phyloP scores from a whole-genome alignment of 2,329 filamentous ascomycete species.

The Ascochyta lentis region DNA sequence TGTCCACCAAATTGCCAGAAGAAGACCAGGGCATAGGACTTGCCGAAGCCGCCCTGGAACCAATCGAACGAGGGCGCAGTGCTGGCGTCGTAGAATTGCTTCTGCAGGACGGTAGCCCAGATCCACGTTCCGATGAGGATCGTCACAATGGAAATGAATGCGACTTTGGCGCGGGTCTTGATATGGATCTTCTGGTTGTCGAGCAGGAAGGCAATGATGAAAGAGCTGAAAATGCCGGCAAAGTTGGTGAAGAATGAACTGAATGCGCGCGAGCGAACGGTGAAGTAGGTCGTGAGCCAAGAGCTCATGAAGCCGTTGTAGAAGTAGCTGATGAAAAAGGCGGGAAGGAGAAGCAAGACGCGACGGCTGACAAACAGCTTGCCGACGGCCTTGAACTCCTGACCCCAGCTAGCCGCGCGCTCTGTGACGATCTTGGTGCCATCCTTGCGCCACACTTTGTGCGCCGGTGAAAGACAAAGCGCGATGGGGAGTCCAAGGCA shows the following conservation, averaged over 20 bases:
- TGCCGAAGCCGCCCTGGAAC: constrained; percentile 45
- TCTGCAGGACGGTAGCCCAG: constrained; percentile 44
- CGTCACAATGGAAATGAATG: constrained; percentile 38
- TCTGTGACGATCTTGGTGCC: constrained; percentile 44
- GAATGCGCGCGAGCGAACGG: constrained; percentile 44
- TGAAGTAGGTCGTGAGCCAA: constrained; percentile 46
- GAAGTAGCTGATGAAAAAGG: constrained; percentile 50
- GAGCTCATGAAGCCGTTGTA: constrained; percentile 48
- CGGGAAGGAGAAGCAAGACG: constrained; percentile 42
- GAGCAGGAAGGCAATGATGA: constrained; percentile 43
- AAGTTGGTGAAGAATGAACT: constrained; percentile 49
- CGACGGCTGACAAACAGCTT: constrained; percentile 40
- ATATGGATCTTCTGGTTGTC: constrained; percentile 44
- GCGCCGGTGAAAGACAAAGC: constrained; percentile 53
- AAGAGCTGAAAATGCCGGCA: constrained; percentile 45
- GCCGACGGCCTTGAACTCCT: constrained; percentile 42
- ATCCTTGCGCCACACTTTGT: constrained; percentile 55
- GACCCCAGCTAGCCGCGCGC: constrained; percentile 31
- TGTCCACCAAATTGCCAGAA: constrained; percentile 49
- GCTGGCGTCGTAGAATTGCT: constrained; percentile 39
- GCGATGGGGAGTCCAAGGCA: constrained; percentile 54
- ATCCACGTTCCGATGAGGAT: constrained; percentile 46
- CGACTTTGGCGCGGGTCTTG: constrained; percentile 41
- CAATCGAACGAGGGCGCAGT: constrained; percentile 41
- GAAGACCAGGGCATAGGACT: constrained; percentile 43